Percentiles rank a stretch among this genome's conserved stretches.
phyloP scores from a whole-genome alignment of 1,284 basidiomycete species.

The Trametes versicolor region DNA sequence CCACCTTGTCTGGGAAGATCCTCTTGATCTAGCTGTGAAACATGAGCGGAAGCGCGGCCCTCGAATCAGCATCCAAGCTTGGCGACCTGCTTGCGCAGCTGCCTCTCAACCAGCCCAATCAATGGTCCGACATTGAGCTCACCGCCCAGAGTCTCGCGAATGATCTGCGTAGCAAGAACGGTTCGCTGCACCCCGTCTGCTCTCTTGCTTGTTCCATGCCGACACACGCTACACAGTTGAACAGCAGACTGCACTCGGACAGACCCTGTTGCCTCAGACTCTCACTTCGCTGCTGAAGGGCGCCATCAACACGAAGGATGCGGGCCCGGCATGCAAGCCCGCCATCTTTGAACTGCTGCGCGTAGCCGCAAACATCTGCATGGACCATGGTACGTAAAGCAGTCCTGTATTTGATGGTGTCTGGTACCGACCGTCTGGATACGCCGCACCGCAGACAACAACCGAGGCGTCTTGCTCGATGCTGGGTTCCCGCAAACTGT shows the following conservation, averaged over 20 bases:
- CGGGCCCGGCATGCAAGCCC: conserved; percentile 54
- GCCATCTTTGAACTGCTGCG: conserved; percentile 75
- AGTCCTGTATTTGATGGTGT: conserved; percentile 3
- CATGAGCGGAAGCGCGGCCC: conserved; percentile 39
- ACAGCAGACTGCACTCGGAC: conserved; percentile 74
- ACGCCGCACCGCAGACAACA: conserved; percentile 55
- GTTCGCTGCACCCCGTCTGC: conserved; percentile 38
- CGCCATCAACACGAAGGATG: conserved; percentile 58
- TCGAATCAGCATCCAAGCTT: conserved; percentile 45
- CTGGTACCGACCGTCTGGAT: conserved; percentile 27
- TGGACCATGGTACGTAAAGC: conserved; percentile 72
- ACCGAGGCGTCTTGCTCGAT: conserved; percentile 74
- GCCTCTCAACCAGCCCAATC: conserved; percentile 45
- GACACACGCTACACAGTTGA: conserved; percentile 57
- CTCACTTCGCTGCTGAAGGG: conserved; percentile 66
- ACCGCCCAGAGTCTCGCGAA: conserved; percentile 69
- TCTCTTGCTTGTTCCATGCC: conserved; percentile 28
- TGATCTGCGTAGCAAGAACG: conserved; percentile 62
- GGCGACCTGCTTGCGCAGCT: conserved; percentile 45
- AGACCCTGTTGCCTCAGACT: conserved; percentile 68
- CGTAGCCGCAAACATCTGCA: conserved; percentile 81
- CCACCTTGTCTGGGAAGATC: conserved; percentile 9
- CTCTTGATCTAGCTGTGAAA: conserved; percentile 6
- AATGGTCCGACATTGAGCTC: conserved; percentile 63
- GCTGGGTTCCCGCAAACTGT: conserved; percentile 73